Base-by-base conservation (phyloP, 2,329 filamentous ascomycete genomes). In the Davidsoniella virescens region DNA sequence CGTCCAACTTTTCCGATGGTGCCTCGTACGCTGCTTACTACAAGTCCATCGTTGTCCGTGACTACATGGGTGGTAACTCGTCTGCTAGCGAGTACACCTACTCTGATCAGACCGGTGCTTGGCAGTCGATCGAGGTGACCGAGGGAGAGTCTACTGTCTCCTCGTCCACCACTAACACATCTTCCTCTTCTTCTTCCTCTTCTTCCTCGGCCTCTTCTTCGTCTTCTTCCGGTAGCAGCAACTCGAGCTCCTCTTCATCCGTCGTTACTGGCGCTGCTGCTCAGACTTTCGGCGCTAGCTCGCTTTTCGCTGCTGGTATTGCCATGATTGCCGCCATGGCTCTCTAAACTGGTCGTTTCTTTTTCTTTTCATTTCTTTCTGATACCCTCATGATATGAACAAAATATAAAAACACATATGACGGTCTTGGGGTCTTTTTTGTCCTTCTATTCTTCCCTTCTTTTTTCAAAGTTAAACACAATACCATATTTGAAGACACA, bases 1-100 rank as follows among this genome's bases (percentile, higher is more conserved):
- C 60, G 57, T 65, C 69, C 55, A 64, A 70, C 56, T 71, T 68
- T 59, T 58, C 55, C 44, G 52, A 68, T 54, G 68, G 60, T 38
- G 67, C 69, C 5, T 52, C 23, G 38, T 69, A 68, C 60, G 58
- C 58, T 2, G 67, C 65, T 50, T 65, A 65, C 59, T 69, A 70
- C 62, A 65, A 70, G 65, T 64, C 62, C 49, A 58, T 71, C 51
- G 64, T 59, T 29, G 63, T 72, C 51, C 57, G 61, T 44, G 69
- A 72, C 56, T 70, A 70, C 55, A 63, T 65, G 52, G 65, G 66
- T 36, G 65, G 64, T 52, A 61, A 64, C 44, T 58, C 62, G 55
- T 60, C 60, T 16, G 66, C 68, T 37, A 61, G 60, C 56, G 59
- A 66, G 52, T 72, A 72, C 57, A 51, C 62, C 33, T 72, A 64